Percentiles rank a stretch among this genome's conserved stretches.
These are phyloP conservation scores for Lepiota venenata DNA, from an alignment of 768 basidiomycete species.

Conservation along the genomic window DNA sequence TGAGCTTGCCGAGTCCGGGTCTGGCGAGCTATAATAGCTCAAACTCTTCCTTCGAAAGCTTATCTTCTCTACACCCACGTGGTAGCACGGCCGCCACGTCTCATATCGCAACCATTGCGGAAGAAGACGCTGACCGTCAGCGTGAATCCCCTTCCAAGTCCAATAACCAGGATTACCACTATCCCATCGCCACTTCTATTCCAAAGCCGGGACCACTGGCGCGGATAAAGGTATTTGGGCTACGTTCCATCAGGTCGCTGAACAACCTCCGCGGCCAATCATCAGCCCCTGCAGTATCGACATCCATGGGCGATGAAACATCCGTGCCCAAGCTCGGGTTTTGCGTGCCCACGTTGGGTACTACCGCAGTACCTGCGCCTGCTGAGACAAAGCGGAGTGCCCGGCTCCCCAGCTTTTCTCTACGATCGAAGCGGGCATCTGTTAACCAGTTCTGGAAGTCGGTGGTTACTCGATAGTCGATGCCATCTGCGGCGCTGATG, in stretches of 20 bases:
- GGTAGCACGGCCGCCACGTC: neutral
- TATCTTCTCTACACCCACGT: neutral
- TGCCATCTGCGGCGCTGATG: too few relatives aligned
- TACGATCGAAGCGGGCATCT: too few relatives aligned
- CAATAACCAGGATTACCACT: neutral
- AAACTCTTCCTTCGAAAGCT: neutral
- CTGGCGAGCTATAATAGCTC: neutral
- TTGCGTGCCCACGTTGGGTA: too few relatives aligned
- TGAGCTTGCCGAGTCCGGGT: neutral
- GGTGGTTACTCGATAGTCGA: too few relatives aligned
- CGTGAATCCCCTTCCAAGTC: neutral
- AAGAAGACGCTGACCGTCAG: neutral
- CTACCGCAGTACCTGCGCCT: too few relatives aligned
- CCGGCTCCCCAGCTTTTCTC: too few relatives aligned
- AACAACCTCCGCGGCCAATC: neutral
- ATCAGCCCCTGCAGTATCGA: too few relatives aligned
- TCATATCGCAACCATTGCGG: neutral
- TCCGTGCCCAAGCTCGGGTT: too few relatives aligned
- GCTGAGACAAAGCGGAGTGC: too few relatives aligned
- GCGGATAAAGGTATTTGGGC: neutral
- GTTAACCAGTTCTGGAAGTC: too few relatives aligned
- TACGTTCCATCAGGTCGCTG: slow-evolving; percentile 4
- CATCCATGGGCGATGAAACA: too few relatives aligned
- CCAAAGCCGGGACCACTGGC: neutral
- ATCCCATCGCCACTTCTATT: neutral